A percentile compares a stretch with the other conserved stretches of the same genome.
These are phyloP conservation scores for Oryza nivara DNA, from an alignment of 176 grass and related monocot species.

Conservation along the genomic window DNA sequence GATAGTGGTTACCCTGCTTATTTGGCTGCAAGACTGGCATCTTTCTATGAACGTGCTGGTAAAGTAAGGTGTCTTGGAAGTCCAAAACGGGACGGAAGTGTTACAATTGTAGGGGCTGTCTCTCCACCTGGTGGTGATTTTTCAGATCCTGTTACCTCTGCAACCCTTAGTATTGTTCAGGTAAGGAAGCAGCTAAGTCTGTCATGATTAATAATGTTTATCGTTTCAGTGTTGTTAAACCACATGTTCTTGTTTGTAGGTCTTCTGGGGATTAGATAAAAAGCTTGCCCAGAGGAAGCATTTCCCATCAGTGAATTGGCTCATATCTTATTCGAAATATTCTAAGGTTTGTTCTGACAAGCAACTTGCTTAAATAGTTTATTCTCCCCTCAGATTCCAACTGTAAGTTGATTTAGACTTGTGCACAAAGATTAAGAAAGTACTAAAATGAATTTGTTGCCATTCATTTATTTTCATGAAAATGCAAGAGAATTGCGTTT, in stretches of 20 bases:
- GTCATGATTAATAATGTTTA: background rate
- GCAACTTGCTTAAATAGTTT: constrained; percentile 9
- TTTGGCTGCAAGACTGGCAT: constrained; percentile 83
- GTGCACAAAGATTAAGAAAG: background rate
- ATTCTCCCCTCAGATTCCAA: background rate
- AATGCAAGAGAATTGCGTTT: no score
- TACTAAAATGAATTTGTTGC: background rate
- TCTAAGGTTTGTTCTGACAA: constrained; percentile 56
- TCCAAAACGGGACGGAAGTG: constrained; percentile 73
- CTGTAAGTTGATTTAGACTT: background rate
- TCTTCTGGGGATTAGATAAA: constrained; percentile 96
- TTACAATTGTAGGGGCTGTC: constrained; percentile 89
- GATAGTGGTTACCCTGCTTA: constrained; percentile 97
- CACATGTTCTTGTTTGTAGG: constrained; percentile 47
- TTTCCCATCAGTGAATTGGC: constrained; percentile 95
- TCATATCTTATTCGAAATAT: constrained; percentile 96
- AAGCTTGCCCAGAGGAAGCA: constrained; percentile 95
- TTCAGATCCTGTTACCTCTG: constrained; percentile 87
- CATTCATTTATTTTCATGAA: no score
- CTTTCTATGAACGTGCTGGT: constrained; percentile 91
- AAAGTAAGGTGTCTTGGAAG: constrained; percentile 81
- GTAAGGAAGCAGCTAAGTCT: constrained; percentile 35
- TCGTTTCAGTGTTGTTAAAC: background rate
- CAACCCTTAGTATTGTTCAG: constrained; percentile 93
- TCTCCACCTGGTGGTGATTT: constrained; percentile 93